Evolutionary conservation across 2,329 filamentous ascomycete genomes (phyloP), one percentile per base, ranked within the genome.

Genomic region (Exophiala sp.): DNA sequence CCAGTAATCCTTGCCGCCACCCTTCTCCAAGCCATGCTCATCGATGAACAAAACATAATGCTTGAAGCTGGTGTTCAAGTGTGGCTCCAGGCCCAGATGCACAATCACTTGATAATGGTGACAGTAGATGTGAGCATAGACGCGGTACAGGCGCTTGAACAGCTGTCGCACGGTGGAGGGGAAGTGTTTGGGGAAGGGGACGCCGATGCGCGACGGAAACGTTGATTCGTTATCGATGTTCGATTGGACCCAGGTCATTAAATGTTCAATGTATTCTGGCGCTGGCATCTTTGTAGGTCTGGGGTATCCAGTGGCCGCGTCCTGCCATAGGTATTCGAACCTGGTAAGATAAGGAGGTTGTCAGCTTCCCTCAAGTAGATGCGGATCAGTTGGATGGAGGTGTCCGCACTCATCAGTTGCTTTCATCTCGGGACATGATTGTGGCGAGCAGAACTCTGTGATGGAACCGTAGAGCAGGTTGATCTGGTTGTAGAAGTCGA

Each of bases 401-500:
- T 6, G 13, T 9, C 52, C 81, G 58, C 78, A 93, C 85, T 98
- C 93, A 72, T 98, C 94, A 8, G 93, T 98, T n/a, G 93, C 93
- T 72, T 98, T 98, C 93, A 98, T 98, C 73, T 97, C 93, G 0
- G 93, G 93, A 68, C 93, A 98, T 58, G 89, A 89, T 67, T 93
- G 86, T 24, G 93, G 91, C 21, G 93, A 97, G 76, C 93, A 98
- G 72, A 98, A 98, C 67, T 98, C 93, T 53, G 93, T 98, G 66
- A 98, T 98, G 59, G 93, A 93, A 52, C 94, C 94, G 68, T 98
- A 98, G 52, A 98, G 83, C 29, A 98, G 80, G 72, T 98, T 98
- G 76, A 98, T 95, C 72, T 98, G 93, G 75, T 98, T 98, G 81
- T 98, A 98, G 72, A 98, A 98, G 72, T 98, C 93, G 74, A 98